Base-by-base conservation (phyloP, 1,284 basidiomycete genomes). In the Malassezia restricta region DNA sequence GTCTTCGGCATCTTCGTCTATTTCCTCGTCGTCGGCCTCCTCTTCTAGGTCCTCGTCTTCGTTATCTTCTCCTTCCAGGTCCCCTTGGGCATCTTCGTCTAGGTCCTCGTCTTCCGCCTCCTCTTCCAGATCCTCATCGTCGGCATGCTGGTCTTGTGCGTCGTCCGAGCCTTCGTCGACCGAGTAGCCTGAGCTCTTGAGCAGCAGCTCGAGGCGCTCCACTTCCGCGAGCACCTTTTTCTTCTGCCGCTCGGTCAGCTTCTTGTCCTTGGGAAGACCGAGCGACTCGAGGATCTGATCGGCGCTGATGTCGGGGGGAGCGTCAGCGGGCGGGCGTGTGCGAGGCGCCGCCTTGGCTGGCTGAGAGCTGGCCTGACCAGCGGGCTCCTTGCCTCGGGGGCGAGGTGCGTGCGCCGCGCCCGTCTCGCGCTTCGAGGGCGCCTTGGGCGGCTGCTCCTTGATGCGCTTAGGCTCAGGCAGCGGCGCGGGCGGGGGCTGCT, bases 401-500 rank as follows among this genome's bases (percentile, higher is more conserved):
- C 9, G 2, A 9, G 6, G 20, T 11, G 33, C 33, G n/a, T 11
- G 11, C 5, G 9, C n/a, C 2, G 39, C 39, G 20, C n/a, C 9
- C 20, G 20, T 40, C 39, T n/a, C 39, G 39, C 39, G 39, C n/a
- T 40, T 40, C 9, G 39, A n/a, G 8, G 14, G n/a, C 3, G 61
- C 60, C 33, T 65, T 65, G 11, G 51, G 56, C 56, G 52, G 58
- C 51, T 56, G 58, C 39, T 77, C 78, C 43, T 79, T 79, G n/a
- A 6, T 3, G 20, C 38, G 11, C 32, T 20, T 24, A 20, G 51
- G 41, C 50, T 59, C 53, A 8, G 53, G 17, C 12, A 43, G 74
- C 65, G 38, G 77, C 76, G 35, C 24, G 8, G 56, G 58, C n/a
- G 63, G 55, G 31, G 78, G 80, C 76, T 95, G 90, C 78, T 94